phyloP scores from a whole-genome alignment of 805 yeast genomes.

The Millerozyma miso region DNA sequence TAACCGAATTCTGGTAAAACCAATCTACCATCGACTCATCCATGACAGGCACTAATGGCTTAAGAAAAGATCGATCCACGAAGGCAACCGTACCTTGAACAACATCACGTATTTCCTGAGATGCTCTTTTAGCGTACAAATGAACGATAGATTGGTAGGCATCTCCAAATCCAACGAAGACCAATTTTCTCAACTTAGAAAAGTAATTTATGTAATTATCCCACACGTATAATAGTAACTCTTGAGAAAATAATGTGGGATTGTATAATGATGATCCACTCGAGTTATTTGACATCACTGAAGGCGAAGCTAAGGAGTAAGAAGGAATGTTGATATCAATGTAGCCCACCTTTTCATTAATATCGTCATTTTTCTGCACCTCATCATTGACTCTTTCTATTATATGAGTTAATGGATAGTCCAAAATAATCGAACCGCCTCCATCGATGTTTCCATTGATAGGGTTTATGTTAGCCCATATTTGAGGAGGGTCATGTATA shows the following conservation, averaged over 20 bases:
- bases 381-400: constrained; percentile 52
- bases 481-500: constrained; percentile 87
- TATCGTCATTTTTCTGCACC: constrained; percentile 10
- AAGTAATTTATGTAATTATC: constrained; percentile 84
- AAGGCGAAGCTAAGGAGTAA: constrained; percentile 29
- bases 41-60: constrained; percentile 77
- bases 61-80: constrained; percentile 62
- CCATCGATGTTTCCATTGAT: constrained; percentile 74
- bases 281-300: constrained; percentile 9
- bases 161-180: constrained; percentile 86
- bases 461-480: constrained; percentile 86
- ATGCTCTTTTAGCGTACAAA: constrained; percentile 73
- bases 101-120: constrained; percentile 48
- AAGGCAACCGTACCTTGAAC: constrained; percentile 71
- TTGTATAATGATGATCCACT: constrained; percentile 43
- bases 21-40: constrained; percentile 90
- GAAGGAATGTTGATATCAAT: constrained; percentile 83
- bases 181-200: constrained; percentile 57
- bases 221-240: constrained; percentile 76
- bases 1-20: constrained; percentile 81
- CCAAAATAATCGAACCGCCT: constrained; percentile 67
- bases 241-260: constrained; percentile 68
- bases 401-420: constrained; percentile 59
- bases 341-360: constrained; percentile 51
- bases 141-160: constrained; percentile 85